Conservation (phyloP, 441 rosid species). For the Arabidopsis hybrid region DNA sequence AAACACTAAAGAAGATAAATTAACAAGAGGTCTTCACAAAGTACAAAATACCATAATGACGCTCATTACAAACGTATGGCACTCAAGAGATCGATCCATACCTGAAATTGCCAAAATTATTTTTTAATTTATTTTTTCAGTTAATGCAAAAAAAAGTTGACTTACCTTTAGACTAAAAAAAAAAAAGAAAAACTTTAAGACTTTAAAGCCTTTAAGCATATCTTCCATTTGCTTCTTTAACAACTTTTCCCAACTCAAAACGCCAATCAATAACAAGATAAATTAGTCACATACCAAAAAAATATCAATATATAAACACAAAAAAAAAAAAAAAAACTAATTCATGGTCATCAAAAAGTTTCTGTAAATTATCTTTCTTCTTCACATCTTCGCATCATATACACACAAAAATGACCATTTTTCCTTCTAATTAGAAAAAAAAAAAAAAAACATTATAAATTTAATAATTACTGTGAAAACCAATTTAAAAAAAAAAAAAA, state of each 20-base stretch:
- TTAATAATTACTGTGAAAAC: constrained; percentile 25
- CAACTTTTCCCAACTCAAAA: constrained; percentile 42
- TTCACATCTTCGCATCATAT: constrained; percentile 1
- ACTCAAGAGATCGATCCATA: not conserved
- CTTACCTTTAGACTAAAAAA: constrained; percentile 24
- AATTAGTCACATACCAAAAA: not conserved
- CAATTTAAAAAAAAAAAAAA: not conserved
- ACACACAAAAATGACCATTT: constrained; percentile 22
- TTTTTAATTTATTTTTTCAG: not conserved
- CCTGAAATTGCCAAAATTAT: not conserved
- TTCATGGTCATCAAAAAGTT: constrained; percentile 14
- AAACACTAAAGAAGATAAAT: constrained; percentile 12
- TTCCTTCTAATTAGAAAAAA: constrained; percentile 6
- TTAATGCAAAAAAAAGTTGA: constrained; percentile 30
- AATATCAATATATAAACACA: not conserved
- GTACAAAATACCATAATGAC: constrained; percentile 29
- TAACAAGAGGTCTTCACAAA: constrained; percentile 23
- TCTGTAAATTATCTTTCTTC: not conserved
- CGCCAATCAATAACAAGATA: constrained; percentile 24
- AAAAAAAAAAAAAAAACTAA: not conserved
- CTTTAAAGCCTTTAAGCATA: constrained; percentile 29
- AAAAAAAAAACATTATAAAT: not conserved
- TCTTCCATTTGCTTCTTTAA: constrained; percentile 35
- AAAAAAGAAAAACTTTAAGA: constrained; percentile 19
- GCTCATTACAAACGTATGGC: constrained; percentile 1